phyloP scores from a whole-genome alignment of 2,329 filamentous ascomycete genomes.

The Alternaria gaisen region DNA sequence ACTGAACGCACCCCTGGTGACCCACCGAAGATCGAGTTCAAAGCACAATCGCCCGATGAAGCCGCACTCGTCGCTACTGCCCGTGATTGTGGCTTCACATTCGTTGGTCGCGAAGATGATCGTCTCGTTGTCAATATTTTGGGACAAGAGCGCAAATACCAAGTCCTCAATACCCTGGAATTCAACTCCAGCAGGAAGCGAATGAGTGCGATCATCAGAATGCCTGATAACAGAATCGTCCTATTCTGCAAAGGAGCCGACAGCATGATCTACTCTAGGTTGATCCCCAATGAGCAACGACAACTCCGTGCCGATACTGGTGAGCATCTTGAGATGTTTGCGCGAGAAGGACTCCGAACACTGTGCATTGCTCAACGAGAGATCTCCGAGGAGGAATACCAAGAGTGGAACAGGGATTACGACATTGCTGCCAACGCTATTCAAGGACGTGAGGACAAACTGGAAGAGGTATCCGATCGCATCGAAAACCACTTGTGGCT shows the following conservation, averaged over 20 bases:
- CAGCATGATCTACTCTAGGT: slow-evolving; percentile 92
- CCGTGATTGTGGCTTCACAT: slow-evolving; percentile 93
- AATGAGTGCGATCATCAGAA: slow-evolving; percentile 96
- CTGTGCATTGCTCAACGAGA: slow-evolving; percentile 90
- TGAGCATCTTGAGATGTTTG: slow-evolving; percentile 96
- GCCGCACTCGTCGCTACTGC: slow-evolving; percentile 93
- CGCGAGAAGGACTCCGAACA: slow-evolving; percentile 91
- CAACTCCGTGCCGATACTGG: slow-evolving; percentile 85
- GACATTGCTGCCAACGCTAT: slow-evolving; percentile 86
- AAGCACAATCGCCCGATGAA: slow-evolving; percentile 96
- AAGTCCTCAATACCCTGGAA: slow-evolving; percentile 91
- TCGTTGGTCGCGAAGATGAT: slow-evolving; percentile 80
- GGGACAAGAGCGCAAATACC: slow-evolving; percentile 85
- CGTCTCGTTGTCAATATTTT: slow-evolving; percentile 86
- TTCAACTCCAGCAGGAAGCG: slow-evolving; percentile 97
- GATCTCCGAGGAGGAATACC: slow-evolving; percentile 83
- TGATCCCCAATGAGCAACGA: slow-evolving; percentile 84
- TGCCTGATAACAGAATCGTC: slow-evolving; percentile 89
- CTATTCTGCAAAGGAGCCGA: slow-evolving; percentile 98
- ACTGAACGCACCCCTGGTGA: slow-evolving; percentile 91
- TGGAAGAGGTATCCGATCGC: slow-evolving; percentile 86
- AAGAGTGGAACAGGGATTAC: slow-evolving; percentile 84
- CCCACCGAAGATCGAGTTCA: slow-evolving; percentile 89
- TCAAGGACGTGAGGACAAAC: slow-evolving; percentile 86
- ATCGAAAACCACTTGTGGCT: slow-evolving; percentile 92